Evolutionary conservation across 2,329 filamentous ascomycete species (phyloP).

Genomic region (Lecanosticta acicola): DNA sequence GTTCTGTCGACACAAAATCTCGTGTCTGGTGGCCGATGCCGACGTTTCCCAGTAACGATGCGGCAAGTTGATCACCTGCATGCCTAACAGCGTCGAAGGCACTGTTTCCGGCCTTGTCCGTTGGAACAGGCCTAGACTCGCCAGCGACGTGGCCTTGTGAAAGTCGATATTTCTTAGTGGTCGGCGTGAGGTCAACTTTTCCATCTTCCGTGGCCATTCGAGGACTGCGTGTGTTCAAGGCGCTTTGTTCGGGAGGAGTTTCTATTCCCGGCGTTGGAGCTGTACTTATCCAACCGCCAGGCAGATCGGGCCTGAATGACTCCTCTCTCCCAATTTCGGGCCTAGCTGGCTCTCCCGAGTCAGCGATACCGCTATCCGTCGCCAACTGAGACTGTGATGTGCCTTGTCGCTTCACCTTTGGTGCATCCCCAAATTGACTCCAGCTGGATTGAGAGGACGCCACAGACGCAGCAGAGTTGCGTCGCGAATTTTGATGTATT

Average conservation of each 20-base stretch:
- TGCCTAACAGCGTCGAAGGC: constrained; percentile 40
- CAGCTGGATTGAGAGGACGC: constrained; percentile 41
- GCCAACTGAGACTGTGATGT: constrained; percentile 12
- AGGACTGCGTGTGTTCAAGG: constrained; percentile 2
- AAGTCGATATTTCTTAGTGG: constrained; percentile 23
- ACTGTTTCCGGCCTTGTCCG: not conserved
- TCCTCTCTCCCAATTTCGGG: constrained; percentile 17
- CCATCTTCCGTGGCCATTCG: constrained; percentile 13
- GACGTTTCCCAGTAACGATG: constrained; percentile 39
- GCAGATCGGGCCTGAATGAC: constrained; percentile 46
- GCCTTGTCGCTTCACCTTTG: constrained; percentile 13
- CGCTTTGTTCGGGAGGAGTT: too few relatives aligned
- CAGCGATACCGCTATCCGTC: constrained; percentile 4
- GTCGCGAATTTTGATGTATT: constrained; percentile 31
- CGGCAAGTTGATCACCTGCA: constrained; percentile 45
- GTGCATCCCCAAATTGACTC: constrained; percentile 23
- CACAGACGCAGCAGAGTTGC: constrained; percentile 37
- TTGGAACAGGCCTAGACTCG: not conserved
- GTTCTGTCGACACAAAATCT: constrained; percentile 29
- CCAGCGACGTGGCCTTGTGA: constrained; percentile 2
- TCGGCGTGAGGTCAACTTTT: constrained; percentile 31
- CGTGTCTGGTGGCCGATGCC: constrained; percentile 32
- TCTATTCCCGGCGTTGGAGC: constrained; percentile 38
- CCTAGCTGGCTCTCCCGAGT: constrained; percentile 5
- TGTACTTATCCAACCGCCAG: constrained; percentile 51